Evolutionary conservation across 2,329 filamentous ascomycete genomes (phyloP), one percentile per base, ranked within the genome.

Genomic region (Fusarium chaquense): DNA sequence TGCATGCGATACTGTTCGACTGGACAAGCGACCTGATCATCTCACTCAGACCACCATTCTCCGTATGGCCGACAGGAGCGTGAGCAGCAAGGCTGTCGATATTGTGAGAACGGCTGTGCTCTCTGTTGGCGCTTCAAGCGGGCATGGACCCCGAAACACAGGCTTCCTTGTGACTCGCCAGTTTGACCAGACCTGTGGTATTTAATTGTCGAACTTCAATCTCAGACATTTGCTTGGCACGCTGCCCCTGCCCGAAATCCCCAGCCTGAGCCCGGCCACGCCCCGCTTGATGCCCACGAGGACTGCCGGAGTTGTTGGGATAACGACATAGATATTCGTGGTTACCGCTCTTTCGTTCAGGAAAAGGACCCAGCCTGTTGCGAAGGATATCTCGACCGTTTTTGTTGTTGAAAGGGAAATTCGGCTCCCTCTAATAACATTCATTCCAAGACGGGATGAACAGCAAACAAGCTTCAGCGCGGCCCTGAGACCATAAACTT

Each of bases 181-280:
- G 50, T 40, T 69, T 60, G 67, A 54, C n/a, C 58, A 53, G 26
- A 57, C 64, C 44, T 68, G 59, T 61, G 47, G 64, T 61, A 60
- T 70, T 60, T 44, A 52, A 46, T 69, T 58, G 59, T 65, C 38
- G 60, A 62, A 35, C 36, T 51, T 55, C 56, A 71, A 71, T 62
- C 64, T 71, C 45, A 71, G 60, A 71, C 60, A 65, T 53, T 59
- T 54, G 67, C 59, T 71, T 69, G 67, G 67, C 67, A 52, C 36
- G 41, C 50, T 55, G 49, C 59, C 59, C 64, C 40, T 62, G 43
- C 41, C 36, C n/a, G 50, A 68, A 47, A 61, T 68, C 54, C 54
- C 38, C 44, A 38, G 45, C 20, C 46, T 58, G 46, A 55, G 35
- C 24, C 49, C 64, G 50, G 44, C 54, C 66, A 69, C 47, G 44